Conservation (phyloP, 805 yeast species). For the Schwanniomyces polymorphus region DNA sequence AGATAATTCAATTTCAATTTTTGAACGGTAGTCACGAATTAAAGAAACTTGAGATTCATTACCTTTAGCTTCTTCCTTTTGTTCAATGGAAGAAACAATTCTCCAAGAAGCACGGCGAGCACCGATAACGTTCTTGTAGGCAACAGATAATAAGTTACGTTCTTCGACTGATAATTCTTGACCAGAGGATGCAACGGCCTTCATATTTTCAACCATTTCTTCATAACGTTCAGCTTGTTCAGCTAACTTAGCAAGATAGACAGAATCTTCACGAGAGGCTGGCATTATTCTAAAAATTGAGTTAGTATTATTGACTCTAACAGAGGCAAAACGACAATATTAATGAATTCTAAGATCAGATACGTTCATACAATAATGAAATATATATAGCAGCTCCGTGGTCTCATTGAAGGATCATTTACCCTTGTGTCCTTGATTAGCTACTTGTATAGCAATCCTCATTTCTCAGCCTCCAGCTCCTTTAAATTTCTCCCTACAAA, state of each 20-base stretch:
- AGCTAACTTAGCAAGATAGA: slow-evolving; percentile 95
- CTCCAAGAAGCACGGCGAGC: slow-evolving; percentile 99
- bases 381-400: background rate
- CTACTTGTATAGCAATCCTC: background rate
- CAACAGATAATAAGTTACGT: slow-evolving; percentile 94
- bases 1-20: slow-evolving; percentile 89
- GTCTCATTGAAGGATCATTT: background rate
- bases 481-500: background rate
- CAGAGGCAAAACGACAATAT: background rate
- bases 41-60: slow-evolving; percentile 85
- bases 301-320: slow-evolving; percentile 5
- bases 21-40: slow-evolving; percentile 91
- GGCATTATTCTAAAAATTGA: slow-evolving; percentile 47
- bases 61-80: slow-evolving; percentile 96
- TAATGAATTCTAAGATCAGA: background rate
- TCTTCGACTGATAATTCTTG: slow-evolving; percentile 96
- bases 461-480: background rate
- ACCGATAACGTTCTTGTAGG: slow-evolving; percentile 97
- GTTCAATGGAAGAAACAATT: slow-evolving; percentile 96
- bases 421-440: background rate
- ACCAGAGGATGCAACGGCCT: slow-evolving; percentile 93
- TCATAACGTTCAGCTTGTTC: slow-evolving; percentile 99
- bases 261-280: slow-evolving; percentile 94
- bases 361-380: background rate
- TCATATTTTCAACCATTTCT: slow-evolving; percentile 99